Conservation (phyloP, 169 alveolate genomes). For the Miamiensis avidus region DNA sequence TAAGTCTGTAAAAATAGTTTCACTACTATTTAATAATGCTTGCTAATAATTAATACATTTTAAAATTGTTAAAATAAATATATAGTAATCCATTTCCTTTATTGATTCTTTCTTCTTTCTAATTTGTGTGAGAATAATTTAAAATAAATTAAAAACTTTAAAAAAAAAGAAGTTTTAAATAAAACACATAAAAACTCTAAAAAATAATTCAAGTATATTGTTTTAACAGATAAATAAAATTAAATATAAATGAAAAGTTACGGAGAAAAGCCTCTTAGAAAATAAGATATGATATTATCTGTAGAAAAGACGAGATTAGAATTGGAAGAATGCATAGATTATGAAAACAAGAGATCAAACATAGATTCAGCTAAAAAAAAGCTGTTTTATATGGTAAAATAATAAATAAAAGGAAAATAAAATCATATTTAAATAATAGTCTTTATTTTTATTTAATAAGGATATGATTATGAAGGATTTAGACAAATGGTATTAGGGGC, state of each 20-base stretch:
- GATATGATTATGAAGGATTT: conserved; percentile 45
- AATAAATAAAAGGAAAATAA: too few relatives aligned
- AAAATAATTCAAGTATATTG: too few relatives aligned
- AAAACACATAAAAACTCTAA: not conserved
- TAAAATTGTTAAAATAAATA: too few relatives aligned
- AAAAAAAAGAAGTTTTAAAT: too few relatives aligned
- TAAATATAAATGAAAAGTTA: conserved; percentile 30
- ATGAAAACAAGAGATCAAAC: conserved; percentile 38
- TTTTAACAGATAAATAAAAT: too few relatives aligned
- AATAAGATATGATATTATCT: conserved; percentile 18
- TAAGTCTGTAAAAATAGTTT: too few relatives aligned
- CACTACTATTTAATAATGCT: too few relatives aligned
- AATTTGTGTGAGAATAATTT: too few relatives aligned
- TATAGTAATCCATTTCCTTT: too few relatives aligned
- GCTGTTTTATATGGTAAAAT: conserved; percentile 31
- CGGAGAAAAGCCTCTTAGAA: conserved; percentile 27
- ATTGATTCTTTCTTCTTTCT: too few relatives aligned
- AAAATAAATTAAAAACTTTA: too few relatives aligned
- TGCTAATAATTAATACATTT: too few relatives aligned
- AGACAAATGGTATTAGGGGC: conserved; percentile 53
- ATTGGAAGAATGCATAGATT: conserved; percentile 25
- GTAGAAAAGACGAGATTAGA: conserved; percentile 21
- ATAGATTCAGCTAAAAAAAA: conserved; percentile 46
- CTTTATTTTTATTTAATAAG: conserved; percentile 2
- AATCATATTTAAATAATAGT: not conserved